A percentile compares a stretch with the other conserved stretches of the same genome.
These are phyloP conservation scores for Wickerhamomyces chambardii DNA, from an alignment of 805 yeast species.

Conservation along the genomic window DNA sequence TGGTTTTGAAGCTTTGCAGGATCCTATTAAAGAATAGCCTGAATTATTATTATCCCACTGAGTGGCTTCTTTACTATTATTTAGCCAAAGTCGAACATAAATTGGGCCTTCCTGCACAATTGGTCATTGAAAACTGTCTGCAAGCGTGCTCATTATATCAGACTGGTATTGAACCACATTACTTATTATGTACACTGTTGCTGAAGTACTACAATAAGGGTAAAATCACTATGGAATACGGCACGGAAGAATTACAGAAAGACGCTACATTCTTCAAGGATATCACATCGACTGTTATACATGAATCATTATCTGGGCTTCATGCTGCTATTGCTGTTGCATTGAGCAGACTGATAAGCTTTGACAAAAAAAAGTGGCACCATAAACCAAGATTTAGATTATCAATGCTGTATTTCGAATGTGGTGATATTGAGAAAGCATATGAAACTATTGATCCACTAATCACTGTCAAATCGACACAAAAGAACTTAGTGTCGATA, in stretches of 20 bases:
- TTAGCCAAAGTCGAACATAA: constrained; percentile 52
- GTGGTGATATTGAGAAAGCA: constrained; percentile 44
- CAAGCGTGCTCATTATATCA: constrained; percentile 32
- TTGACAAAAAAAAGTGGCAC: constrained; percentile 87
- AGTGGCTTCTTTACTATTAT: no score
- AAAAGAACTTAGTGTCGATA: constrained; percentile 68
- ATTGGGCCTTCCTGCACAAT: constrained; percentile 22
- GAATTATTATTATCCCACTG: no score
- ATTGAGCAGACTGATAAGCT: constrained; percentile 34
- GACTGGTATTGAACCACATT: constrained; percentile 67
- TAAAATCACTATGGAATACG: constrained; percentile 26
- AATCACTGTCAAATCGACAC: constrained; percentile 55
- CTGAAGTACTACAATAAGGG: constrained; percentile 44
- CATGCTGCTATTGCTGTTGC: constrained; percentile 33
- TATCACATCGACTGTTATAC: constrained; percentile 11
- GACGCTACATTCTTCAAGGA: constrained; percentile 23
- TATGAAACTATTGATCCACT: constrained; percentile 53
- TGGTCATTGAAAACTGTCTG: constrained; percentile 31
- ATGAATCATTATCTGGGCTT: constrained; percentile 9
- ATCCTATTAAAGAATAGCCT: constrained; percentile 34
- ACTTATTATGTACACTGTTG: constrained; percentile 44
- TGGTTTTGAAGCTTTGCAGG: constrained; percentile 26
- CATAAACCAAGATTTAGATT: constrained; percentile 74
- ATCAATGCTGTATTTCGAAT: constrained; percentile 50
- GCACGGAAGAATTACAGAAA: constrained; percentile 26